phyloP scores from a whole-genome alignment of 768 basidiomycete species.

The Fistulinella prunicolor region DNA sequence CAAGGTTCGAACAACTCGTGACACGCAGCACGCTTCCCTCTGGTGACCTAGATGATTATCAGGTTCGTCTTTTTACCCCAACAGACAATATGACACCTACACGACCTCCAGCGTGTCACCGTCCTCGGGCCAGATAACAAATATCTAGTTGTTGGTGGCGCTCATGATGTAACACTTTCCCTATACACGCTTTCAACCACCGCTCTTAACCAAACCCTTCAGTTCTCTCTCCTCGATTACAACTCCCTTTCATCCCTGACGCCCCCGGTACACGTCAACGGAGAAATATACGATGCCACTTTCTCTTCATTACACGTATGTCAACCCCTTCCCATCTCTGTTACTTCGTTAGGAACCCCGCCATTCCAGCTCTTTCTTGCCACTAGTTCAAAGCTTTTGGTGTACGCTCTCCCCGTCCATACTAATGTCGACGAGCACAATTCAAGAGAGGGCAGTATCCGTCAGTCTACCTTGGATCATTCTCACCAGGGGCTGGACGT shows the following conservation, averaged over 20 bases:
- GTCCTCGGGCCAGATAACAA: constrained; percentile 68
- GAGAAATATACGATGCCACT: constrained; percentile 85
- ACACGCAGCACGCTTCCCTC: constrained; percentile 61
- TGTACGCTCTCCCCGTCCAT: constrained; percentile 53
- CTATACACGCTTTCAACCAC: constrained; percentile 15
- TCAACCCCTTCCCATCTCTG: constrained; percentile 2
- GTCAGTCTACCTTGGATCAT: constrained; percentile 18
- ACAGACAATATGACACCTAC: constrained; percentile 1
- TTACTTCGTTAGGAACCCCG: neutral
- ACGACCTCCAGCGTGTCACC: constrained; percentile 68
- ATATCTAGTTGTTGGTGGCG: constrained; percentile 69
- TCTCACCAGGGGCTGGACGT: constrained; percentile 36
- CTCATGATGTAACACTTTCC: constrained; percentile 53
- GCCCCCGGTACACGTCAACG: constrained; percentile 49
- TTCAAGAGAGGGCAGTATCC: too few species aligned
- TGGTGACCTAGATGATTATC: constrained; percentile 72
- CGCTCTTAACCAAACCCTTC: constrained; percentile 12
- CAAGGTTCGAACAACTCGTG: constrained; percentile 28
- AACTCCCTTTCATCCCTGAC: constrained; percentile 53
- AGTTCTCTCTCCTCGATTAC: constrained; percentile 67
- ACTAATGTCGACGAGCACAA: neutral
- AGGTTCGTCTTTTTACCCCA: constrained; percentile 49
- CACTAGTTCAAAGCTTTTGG: constrained; percentile 59
- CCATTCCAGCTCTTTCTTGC: constrained; percentile 57
- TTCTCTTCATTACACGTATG: constrained; percentile 67